These are phyloP conservation scores for Euphorbia celastroides DNA, from an alignment of 441 rosid species.

Conservation along the genomic window DNA sequence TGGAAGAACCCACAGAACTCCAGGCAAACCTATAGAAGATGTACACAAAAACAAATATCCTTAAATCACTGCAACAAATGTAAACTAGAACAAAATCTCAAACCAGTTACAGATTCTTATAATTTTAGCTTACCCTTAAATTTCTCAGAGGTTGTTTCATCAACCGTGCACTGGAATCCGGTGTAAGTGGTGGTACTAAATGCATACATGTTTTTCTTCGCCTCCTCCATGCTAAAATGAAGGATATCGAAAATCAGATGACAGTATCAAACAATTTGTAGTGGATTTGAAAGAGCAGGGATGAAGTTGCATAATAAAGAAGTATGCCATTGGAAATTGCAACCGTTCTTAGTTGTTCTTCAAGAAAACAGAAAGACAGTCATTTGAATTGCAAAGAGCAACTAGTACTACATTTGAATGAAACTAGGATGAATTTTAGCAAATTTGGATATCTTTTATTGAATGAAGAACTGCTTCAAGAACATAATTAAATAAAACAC, in stretches of 20 bases:
- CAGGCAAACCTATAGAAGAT: constrained; percentile 59
- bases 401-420: neutral
- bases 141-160: constrained; percentile 82
- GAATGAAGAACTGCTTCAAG: neutral
- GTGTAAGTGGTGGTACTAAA: constrained; percentile 87
- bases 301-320: neutral
- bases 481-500: neutral
- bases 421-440: neutral
- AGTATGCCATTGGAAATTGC: neutral
- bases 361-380: neutral
- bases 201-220: constrained; percentile 87
- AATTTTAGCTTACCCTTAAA: constrained; percentile 50
- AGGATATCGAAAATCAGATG: neutral
- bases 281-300: neutral
- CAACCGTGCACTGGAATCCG: constrained; percentile 83
- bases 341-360: neutral
- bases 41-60: too few relatives aligned
- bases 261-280: neutral
- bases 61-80: too few relatives aligned
- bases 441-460: neutral
- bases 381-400: neutral
- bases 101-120: too few relatives aligned
- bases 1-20: constrained; percentile 94
- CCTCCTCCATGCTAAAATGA: constrained; percentile 72
- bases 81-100: too few relatives aligned